Conservation (phyloP, 225 moss, liverwort and hornwort genomes). For the Asterella californica region DNA sequence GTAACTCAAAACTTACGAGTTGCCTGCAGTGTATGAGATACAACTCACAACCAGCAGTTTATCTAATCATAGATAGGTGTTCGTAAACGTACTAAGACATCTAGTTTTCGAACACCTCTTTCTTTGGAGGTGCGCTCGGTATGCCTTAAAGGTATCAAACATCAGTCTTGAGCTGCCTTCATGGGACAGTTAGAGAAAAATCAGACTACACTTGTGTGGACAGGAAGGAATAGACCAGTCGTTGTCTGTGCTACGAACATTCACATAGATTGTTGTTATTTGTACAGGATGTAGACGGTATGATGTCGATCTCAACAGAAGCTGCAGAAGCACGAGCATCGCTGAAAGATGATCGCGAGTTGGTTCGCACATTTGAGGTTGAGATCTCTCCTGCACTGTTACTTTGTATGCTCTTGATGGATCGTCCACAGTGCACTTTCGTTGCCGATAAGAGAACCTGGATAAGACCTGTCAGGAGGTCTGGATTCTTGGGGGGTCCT, state of each 20-base stretch:
- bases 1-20: too few relatives aligned
- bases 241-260: neutral
- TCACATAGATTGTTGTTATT: neutral
- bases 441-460: neutral
- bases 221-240: neutral
- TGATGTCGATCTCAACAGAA: constrained; percentile 99
- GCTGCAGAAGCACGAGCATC: constrained; percentile 92
- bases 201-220: neutral
- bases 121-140: too few relatives aligned
- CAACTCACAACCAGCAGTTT: too few relatives aligned
- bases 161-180: neutral
- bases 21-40: too few relatives aligned
- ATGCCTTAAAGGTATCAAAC: neutral
- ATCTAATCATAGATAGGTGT: too few relatives aligned
- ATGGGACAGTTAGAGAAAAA: neutral
- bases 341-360: constrained; percentile 85
- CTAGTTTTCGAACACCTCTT: too few relatives aligned
- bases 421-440: neutral
- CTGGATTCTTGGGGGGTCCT: neutral
- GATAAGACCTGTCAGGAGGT: neutral
- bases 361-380: constrained; percentile 96
- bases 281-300: constrained; percentile 93
- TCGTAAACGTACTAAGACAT: too few relatives aligned
- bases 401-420: neutral
- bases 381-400: neutral